Evolutionary conservation across 768 basidiomycete genomes (phyloP).

Genomic region (Hericium coralloides): DNA sequence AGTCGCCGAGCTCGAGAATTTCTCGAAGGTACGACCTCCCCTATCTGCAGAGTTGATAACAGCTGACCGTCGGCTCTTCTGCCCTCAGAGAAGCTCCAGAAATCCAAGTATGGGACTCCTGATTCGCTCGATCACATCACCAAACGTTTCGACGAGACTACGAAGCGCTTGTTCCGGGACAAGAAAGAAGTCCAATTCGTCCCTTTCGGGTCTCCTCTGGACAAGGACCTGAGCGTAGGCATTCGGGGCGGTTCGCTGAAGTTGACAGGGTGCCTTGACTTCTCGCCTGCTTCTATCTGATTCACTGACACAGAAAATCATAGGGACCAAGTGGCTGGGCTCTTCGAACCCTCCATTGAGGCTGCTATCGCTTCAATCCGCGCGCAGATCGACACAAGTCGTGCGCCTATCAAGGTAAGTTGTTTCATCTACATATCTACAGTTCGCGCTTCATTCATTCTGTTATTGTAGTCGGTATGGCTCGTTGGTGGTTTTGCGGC

Average conservation of each 20-base stretch:
- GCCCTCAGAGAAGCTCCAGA: conserved; percentile 55
- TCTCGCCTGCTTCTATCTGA: neutral
- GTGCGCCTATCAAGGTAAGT: conserved; percentile 54
- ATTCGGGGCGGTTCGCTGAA: conserved; percentile 68
- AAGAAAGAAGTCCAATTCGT: conserved; percentile 61
- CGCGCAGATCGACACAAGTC: conserved; percentile 59
- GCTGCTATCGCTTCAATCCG: conserved; percentile 64
- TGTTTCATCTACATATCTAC: neutral
- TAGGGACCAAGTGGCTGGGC: conserved; percentile 48
- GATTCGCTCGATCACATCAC: conserved; percentile 75
- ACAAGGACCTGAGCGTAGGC: conserved; percentile 61
- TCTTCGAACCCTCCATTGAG: conserved; percentile 75
- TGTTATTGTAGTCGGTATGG: conserved; percentile 54
- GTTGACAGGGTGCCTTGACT: conserved; percentile 46
- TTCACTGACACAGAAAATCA: conserved; percentile 1
- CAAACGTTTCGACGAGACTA: conserved; percentile 74
- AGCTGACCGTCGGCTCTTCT: neutral
- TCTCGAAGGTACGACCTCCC: conserved; percentile 43
- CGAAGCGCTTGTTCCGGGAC: conserved; percentile 70
- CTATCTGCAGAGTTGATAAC: neutral
- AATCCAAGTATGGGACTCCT: conserved; percentile 61
- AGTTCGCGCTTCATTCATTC: neutral
- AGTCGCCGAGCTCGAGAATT: conserved; percentile 67
- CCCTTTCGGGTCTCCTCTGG: conserved; percentile 68
- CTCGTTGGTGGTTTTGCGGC: conserved; percentile 80